Evolutionary conservation across 1,139 yeast genomes (phyloP).

Genomic region (Pichia cactophila): DNA sequence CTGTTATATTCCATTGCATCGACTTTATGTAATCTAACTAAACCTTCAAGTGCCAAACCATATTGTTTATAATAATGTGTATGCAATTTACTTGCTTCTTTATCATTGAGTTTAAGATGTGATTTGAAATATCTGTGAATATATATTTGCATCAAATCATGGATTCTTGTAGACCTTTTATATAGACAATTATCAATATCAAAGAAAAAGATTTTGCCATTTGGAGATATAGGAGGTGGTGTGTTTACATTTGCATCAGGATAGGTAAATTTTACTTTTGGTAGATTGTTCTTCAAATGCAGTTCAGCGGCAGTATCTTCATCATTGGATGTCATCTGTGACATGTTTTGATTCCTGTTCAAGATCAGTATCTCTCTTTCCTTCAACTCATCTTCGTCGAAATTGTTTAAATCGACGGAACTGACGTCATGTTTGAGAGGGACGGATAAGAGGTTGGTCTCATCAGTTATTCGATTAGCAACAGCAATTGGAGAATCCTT

Average conservation of each 20-base stretch:
- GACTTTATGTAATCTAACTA: slow-evolving; percentile 72
- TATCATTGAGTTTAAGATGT: slow-evolving; percentile 52
- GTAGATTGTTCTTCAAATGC: slow-evolving; percentile 15
- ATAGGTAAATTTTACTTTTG: slow-evolving; percentile 35
- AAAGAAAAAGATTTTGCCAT: slow-evolving; percentile 60
- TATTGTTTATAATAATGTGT: slow-evolving; percentile 72
- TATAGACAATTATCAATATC: slow-evolving; percentile 92
- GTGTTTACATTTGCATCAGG: slow-evolving; percentile 39
- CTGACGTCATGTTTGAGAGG: not conserved
- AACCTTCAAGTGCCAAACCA: slow-evolving; percentile 90
- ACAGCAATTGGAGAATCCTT: not conserved
- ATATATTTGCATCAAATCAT: slow-evolving; percentile 79
- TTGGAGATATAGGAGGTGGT: slow-evolving; percentile 37
- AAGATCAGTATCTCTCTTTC: slow-evolving; percentile 18
- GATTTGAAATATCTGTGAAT: slow-evolving; percentile 76
- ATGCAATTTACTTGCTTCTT: slow-evolving; percentile 71
- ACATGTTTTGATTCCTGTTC: slow-evolving; percentile 15
- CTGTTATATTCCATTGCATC: slow-evolving; percentile 85
- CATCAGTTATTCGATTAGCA: not conserved
- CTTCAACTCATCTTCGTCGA: slow-evolving; percentile 11
- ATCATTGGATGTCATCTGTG: slow-evolving; percentile 12
- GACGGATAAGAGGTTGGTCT: not conserved
- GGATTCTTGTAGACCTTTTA: slow-evolving; percentile 63
- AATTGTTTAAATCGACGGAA: not conserved
- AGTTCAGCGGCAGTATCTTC: not conserved